These are phyloP conservation scores for Sphaerobolus stellatus DNA, from an alignment of 1,284 basidiomycete genomes.

Conservation along the genomic window DNA sequence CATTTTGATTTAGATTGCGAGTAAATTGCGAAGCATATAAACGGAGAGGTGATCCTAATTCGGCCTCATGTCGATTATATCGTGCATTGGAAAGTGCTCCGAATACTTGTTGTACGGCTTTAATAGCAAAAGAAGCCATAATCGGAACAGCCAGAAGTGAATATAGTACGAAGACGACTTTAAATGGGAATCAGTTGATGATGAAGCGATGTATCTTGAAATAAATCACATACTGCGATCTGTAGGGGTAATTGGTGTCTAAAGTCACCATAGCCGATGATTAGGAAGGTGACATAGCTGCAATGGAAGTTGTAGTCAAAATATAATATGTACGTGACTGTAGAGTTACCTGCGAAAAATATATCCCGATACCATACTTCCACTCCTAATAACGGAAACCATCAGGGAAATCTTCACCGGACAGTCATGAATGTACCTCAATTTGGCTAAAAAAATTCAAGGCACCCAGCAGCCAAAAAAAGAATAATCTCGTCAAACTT, in stretches of 20 bases:
- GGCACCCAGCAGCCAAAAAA: conserved; percentile 17
- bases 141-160: conserved; percentile 16
- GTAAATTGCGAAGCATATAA: too few relatives aligned
- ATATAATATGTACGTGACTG: too few relatives aligned
- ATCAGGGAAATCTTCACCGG: too few relatives aligned
- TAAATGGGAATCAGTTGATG: too few relatives aligned
- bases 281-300: conserved; percentile 17
- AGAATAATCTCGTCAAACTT: conserved; percentile 8
- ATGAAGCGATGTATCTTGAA: too few relatives aligned
- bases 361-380: conserved; percentile 16
- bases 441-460: conserved; percentile 16
- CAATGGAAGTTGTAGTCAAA: background rate
- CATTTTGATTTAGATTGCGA: too few relatives aligned
- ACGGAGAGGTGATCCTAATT: too few relatives aligned
- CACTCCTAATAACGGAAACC: too few relatives aligned
- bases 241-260: conserved; percentile 13
- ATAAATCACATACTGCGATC: conserved; percentile 14
- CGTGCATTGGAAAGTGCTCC: conserved; percentile 6
- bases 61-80: too few relatives aligned
- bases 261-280: conserved; percentile 16
- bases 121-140: conserved; percentile 16
- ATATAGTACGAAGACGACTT: conserved; percentile 17
- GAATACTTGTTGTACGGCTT: conserved; percentile 15
- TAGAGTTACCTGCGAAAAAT: conserved; percentile 8
- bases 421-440: conserved; percentile 12